phyloP scores from a whole-genome alignment of 805 yeast genomes.

The Hanseniaspora meyeri region DNA sequence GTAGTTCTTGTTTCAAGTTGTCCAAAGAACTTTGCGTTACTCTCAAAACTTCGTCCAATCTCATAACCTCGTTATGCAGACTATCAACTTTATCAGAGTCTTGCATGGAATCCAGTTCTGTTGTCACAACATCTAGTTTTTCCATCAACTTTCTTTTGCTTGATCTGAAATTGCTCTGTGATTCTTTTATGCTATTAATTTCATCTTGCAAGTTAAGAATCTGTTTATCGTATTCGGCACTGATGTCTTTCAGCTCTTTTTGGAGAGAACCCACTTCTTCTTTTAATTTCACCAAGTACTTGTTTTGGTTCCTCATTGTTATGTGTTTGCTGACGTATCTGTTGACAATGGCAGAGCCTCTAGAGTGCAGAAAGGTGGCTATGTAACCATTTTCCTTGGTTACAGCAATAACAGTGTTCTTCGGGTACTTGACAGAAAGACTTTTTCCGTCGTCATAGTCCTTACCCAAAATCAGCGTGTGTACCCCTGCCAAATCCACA shows the following conservation, averaged over 20 bases:
- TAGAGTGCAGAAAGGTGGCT: conserved; percentile 30
- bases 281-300: conserved; percentile 12
- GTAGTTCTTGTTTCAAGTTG: conserved; percentile 21
- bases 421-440: conserved; percentile 28
- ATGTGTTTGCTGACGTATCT: conserved; percentile 1
- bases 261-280: conserved; percentile 16
- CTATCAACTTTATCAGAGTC: conserved; percentile 24
- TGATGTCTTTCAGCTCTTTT: not conserved
- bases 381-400: conserved; percentile 28
- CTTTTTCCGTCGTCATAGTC: conserved; percentile 41
- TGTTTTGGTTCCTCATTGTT: conserved; percentile 11
- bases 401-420: conserved; percentile 3
- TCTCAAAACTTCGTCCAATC: conserved; percentile 21
- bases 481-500: conserved; percentile 52
- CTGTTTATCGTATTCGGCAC: not conserved
- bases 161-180: conserved; percentile 22
- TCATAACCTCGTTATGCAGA: conserved; percentile 19
- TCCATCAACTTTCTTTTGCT: conserved; percentile 22
- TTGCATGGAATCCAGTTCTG: conserved; percentile 22
- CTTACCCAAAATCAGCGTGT: conserved; percentile 42
- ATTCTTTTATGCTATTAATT: not conserved
- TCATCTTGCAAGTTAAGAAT: not conserved
- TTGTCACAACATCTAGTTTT: conserved; percentile 20
- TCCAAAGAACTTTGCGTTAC: conserved; percentile 22
- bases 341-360: conserved; percentile 23